phyloP scores from a whole-genome alignment of 805 yeast species.

The Cyberlindnera sargentensis region DNA sequence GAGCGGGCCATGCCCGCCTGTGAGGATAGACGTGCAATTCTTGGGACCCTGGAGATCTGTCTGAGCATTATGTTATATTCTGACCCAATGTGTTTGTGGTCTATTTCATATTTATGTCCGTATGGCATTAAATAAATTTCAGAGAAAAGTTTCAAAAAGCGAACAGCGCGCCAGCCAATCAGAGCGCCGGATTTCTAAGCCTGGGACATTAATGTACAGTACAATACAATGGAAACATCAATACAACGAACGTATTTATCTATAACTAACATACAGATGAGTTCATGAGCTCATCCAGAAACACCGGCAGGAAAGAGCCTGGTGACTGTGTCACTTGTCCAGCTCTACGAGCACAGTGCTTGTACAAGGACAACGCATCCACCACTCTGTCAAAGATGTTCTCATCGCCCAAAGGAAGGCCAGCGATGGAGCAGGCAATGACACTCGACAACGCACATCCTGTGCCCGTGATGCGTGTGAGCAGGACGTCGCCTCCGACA shows the following conservation, averaged over 20 bases:
- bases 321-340: background rate
- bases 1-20: background rate
- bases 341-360: slow-evolving; percentile 1
- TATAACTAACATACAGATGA: no score
- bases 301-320: background rate
- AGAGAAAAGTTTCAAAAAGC: no score
- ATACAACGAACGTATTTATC: no score
- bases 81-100: no score
- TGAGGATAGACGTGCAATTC: background rate
- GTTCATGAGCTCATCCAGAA: background rate
- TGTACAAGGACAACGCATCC: background rate
- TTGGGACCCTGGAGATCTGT: background rate
- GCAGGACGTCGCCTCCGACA: slow-evolving; percentile 52
- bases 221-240: no score
- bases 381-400: background rate
- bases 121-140: background rate
- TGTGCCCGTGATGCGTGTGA: slow-evolving; percentile 71
- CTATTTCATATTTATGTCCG: no score
- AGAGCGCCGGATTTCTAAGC: no score
- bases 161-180: no score
- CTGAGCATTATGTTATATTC: background rate
- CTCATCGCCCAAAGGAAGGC: background rate
- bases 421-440: slow-evolving; percentile 51
- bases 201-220: no score
- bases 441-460: slow-evolving; percentile 80